Percentiles rank a stretch among this genome's conserved stretches.
Evolutionary conservation across 1,284 basidiomycete genomes (phyloP).

Genomic region (Flammula alnicola): DNA sequence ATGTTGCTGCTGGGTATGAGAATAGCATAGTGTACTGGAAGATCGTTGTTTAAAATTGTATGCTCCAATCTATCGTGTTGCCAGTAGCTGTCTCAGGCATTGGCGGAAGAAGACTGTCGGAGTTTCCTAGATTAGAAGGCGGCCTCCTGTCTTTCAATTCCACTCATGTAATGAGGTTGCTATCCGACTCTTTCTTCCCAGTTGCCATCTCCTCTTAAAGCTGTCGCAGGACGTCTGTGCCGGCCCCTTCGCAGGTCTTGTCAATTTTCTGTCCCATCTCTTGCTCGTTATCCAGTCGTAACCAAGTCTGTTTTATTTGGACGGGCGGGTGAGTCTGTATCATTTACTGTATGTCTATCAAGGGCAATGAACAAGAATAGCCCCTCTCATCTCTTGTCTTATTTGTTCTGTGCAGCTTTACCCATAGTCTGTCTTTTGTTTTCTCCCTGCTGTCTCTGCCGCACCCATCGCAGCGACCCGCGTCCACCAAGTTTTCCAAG

Average conservation of each 20-base stretch:
- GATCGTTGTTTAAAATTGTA: slow-evolving; percentile 40
- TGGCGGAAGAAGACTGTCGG: slow-evolving; percentile 2
- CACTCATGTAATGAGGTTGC: not conserved
- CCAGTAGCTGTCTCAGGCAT: not conserved
- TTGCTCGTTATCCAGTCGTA: slow-evolving; percentile 12
- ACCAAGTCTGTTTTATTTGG: slow-evolving; percentile 12
- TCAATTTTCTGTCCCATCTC: too few species aligned
- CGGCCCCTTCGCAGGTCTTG: not conserved
- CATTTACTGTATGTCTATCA: slow-evolving; percentile 15
- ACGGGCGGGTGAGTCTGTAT: slow-evolving; percentile 15
- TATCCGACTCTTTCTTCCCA: not conserved
- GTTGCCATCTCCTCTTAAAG: not conserved
- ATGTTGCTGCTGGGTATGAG: slow-evolving; percentile 63
- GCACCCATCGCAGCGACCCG: not conserved
- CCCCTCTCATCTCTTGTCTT: slow-evolving; percentile 6
- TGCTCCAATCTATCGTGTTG: not conserved
- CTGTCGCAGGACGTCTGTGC: not conserved
- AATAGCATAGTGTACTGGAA: slow-evolving; percentile 80
- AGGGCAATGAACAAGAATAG: slow-evolving; percentile 9
- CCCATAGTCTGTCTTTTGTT: slow-evolving; percentile 12
- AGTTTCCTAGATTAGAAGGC: not conserved
- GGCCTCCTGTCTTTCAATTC: not conserved
- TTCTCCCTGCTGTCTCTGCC: not conserved
- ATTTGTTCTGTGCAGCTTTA: not conserved
- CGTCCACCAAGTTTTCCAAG: not conserved